These are phyloP conservation scores for Rhodotorula sp. DNA, from an alignment of 1,284 basidiomycete genomes.

Conservation along the genomic window DNA sequence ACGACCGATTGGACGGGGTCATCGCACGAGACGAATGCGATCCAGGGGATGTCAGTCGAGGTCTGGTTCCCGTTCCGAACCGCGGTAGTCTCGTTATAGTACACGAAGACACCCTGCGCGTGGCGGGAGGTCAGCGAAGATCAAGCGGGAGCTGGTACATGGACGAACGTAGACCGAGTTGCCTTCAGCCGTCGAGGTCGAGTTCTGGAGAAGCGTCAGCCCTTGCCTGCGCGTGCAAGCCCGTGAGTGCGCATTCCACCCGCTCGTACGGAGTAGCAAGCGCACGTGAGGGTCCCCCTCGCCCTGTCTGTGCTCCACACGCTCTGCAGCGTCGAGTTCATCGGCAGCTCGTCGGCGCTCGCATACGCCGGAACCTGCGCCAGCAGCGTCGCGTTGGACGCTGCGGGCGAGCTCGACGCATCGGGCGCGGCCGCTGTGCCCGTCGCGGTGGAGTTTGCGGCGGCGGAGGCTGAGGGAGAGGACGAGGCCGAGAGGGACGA, in stretches of 20 bases:
- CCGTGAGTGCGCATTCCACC: not conserved
- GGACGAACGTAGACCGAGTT: constrained; percentile 14
- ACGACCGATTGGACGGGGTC: not conserved
- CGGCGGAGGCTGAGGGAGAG: constrained; percentile 44
- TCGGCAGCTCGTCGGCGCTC: not conserved
- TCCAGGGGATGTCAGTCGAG: constrained; percentile 16
- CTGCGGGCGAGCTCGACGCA: not conserved
- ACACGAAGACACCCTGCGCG: constrained; percentile 23
- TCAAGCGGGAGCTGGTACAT: fast-evolving
- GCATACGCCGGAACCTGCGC: constrained; percentile 4
- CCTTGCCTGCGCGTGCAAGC: not conserved
- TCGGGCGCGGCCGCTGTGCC: not conserved
- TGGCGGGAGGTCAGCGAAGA: not conserved
- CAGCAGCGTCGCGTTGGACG: not conserved
- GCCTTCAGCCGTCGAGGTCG: constrained; percentile 1
- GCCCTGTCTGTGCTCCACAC: constrained; percentile 17
- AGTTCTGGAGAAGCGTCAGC: constrained; percentile 23
- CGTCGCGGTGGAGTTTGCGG: constrained; percentile 1
- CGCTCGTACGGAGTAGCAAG: too few species aligned
- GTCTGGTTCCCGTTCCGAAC: not conserved
- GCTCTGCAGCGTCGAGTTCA: constrained; percentile 14
- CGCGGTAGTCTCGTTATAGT: constrained; percentile 23
- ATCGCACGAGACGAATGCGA: constrained; percentile 36
- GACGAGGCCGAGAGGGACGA: constrained; percentile 9
- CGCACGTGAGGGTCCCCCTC: constrained; percentile 17